Conservation (phyloP, 2,329 filamentous ascomycete species). For the Phyllosticta citriasiana region DNA sequence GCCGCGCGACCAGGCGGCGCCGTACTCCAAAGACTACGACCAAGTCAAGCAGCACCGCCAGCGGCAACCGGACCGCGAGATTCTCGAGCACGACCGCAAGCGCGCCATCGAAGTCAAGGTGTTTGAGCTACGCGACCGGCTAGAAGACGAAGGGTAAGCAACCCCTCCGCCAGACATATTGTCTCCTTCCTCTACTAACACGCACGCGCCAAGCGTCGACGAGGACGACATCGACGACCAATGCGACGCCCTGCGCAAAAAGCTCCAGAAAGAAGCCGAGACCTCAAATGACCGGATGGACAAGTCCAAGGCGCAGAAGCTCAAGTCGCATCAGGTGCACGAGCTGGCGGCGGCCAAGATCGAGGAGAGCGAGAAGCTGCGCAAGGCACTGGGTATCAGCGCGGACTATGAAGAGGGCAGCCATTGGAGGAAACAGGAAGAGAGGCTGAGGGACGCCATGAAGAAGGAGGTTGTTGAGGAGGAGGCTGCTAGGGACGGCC, state of each 20-base stretch:
- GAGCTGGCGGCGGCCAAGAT: conserved; percentile 95
- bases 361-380: conserved; percentile 80
- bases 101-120: conserved; percentile 88
- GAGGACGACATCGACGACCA: conserved; percentile 84
- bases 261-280: conserved; percentile 46
- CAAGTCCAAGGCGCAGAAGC: conserved; percentile 39
- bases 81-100: conserved; percentile 88
- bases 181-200: conserved; percentile 11
- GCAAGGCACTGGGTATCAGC: conserved; percentile 78
- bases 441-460: conserved; percentile 43
- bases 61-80: conserved; percentile 80
- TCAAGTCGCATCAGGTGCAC: conserved; percentile 92
- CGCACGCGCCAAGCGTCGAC: conserved; percentile 46
- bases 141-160: conserved; percentile 79
- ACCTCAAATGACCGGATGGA: conserved; percentile 17
- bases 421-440: conserved; percentile 78
- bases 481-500: conserved; percentile 15
- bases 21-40: conserved; percentile 64
- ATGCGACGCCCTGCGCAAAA: conserved; percentile 56
- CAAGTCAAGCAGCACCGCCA: conserved; percentile 63
- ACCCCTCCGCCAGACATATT: background rate
- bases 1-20: conserved; percentile 69
- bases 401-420: conserved; percentile 77
- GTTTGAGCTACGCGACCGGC: conserved; percentile 74
- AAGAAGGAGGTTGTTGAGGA: conserved; percentile 30